Conservation (phyloP, 2,329 filamentous ascomycete genomes). For the Tricladium varicosporioides region DNA sequence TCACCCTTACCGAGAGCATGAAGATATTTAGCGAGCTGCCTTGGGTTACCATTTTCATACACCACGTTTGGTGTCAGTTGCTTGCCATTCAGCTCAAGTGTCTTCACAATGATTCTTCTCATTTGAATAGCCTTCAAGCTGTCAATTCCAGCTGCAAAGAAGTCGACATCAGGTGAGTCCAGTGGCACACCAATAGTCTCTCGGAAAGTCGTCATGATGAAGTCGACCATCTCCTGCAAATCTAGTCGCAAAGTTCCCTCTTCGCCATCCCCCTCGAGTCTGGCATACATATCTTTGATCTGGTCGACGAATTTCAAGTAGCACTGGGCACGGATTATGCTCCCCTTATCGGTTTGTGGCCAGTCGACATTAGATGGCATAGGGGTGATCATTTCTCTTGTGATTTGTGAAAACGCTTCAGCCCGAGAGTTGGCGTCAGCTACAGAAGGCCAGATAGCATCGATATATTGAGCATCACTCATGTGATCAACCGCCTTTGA, state of each 20-base stretch:
- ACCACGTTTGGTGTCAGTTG: constrained; percentile 54
- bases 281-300: constrained; percentile 42
- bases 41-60: constrained; percentile 53
- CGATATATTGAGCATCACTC: constrained; percentile 44
- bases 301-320: constrained; percentile 44
- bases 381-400: constrained; percentile 50
- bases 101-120: constrained; percentile 47
- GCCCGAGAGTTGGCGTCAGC: constrained; percentile 48
- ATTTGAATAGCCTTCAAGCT: constrained; percentile 55
- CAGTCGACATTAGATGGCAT: constrained; percentile 42
- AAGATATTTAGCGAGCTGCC: constrained; percentile 44
- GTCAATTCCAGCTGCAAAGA: constrained; percentile 57
- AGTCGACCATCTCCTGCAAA: constrained; percentile 33
- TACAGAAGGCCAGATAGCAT: constrained; percentile 49
- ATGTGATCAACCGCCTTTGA: constrained; percentile 41
- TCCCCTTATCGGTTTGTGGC: constrained; percentile 53
- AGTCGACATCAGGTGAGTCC: constrained; percentile 42
- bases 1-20: constrained; percentile 35
- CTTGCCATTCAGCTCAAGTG: constrained; percentile 46
- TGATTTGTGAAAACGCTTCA: constrained; percentile 53
- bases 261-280: constrained; percentile 22
- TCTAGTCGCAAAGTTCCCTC: constrained; percentile 19
- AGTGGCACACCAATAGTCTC: constrained; percentile 6
- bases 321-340: constrained; percentile 48
- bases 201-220: constrained; percentile 25